Base-by-base conservation (phyloP, 257 asterid species). In the Solanum paucissectum region DNA sequence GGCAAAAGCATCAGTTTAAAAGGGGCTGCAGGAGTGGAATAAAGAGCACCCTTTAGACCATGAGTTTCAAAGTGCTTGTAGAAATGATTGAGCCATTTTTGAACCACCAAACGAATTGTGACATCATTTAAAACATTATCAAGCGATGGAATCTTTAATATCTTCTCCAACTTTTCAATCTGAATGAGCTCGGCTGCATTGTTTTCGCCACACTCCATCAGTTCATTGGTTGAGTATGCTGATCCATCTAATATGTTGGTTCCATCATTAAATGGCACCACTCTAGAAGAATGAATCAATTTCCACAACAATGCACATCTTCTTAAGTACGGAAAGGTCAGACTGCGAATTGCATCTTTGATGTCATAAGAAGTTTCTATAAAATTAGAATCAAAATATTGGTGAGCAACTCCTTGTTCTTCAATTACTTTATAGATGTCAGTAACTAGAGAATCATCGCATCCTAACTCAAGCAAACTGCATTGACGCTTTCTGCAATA, bases 271-370 rank as follows among this genome's bases (percentile, higher is more conserved):
- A 96, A 97, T 33, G 98, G 97, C 88, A 84, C 90, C 85, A 88
- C 83, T 36, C 85, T 89, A 55, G 98, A 93, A 91, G 91, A 89
- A 87, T 92, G 92, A 86, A 96, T 88, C 49, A 97, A 93, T 90
- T 93, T 96, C 99, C 99, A 95, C 71, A 97, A 91, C 91, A 97
- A 88, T 82, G 95, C 98, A 90, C 99, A 97, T 94, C 98, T 93
- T 89, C 99, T 92, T 88, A 97, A 90, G 88, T 88, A 97, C n/a
- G 99, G 99, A 91, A 93, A 94, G 46, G 95, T 93, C 90, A 96
- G 87, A 90, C 96, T 90, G 60, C 97, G 95, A 85, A 97, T 92
- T 9, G 95, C 90, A 87, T 94, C 95, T 81, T 89, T 89, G 86
- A 94, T 84, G 89, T 93, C 93, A 86, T 87, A 90, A 84, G 92